Percentiles rank a stretch among this genome's conserved stretches.
These are phyloP conservation scores for Russula brevipes DNA, from an alignment of 768 basidiomycete genomes.

Conservation along the genomic window DNA sequence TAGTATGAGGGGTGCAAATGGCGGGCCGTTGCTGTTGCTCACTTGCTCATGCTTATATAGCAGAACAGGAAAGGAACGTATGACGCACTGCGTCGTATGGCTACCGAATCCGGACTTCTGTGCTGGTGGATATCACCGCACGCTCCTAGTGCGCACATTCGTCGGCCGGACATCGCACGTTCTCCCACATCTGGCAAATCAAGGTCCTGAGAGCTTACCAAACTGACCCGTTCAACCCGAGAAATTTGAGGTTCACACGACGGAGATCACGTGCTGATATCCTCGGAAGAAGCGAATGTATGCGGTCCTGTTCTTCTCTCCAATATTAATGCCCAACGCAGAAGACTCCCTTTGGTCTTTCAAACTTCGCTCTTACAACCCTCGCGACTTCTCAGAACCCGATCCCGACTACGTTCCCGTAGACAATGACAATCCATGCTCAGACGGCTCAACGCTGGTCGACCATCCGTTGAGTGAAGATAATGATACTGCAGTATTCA, in stretches of 20 bases:
- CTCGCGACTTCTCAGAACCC: slow-evolving; percentile 26
- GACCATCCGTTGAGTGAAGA: slow-evolving; percentile 46
- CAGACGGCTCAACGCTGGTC: slow-evolving; percentile 20
- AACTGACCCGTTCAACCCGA: background rate
- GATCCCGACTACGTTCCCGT: slow-evolving; percentile 23
- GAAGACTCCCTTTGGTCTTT: slow-evolving; percentile 31
- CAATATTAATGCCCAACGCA: slow-evolving; percentile 5
- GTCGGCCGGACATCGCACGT: background rate
- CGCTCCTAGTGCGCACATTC: background rate
- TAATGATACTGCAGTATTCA: slow-evolving; percentile 47
- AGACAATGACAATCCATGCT: slow-evolving; percentile 14
- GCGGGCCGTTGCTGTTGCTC: background rate
- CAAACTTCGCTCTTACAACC: slow-evolving; percentile 28
- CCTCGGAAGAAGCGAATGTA: background rate
- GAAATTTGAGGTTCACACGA: background rate
- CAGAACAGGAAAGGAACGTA: background rate
- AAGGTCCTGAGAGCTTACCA: background rate
- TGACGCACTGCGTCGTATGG: slow-evolving; percentile 11
- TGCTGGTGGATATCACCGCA: background rate
- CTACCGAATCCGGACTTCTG: background rate
- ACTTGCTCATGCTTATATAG: slow-evolving; percentile 6
- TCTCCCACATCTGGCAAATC: background rate
- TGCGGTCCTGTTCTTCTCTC: background rate
- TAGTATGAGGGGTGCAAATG: slow-evolving; percentile 6
- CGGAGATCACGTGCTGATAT: background rate